Base-by-base conservation (phyloP, 2,329 filamentous ascomycete species). In the Sporothrix protearum region DNA sequence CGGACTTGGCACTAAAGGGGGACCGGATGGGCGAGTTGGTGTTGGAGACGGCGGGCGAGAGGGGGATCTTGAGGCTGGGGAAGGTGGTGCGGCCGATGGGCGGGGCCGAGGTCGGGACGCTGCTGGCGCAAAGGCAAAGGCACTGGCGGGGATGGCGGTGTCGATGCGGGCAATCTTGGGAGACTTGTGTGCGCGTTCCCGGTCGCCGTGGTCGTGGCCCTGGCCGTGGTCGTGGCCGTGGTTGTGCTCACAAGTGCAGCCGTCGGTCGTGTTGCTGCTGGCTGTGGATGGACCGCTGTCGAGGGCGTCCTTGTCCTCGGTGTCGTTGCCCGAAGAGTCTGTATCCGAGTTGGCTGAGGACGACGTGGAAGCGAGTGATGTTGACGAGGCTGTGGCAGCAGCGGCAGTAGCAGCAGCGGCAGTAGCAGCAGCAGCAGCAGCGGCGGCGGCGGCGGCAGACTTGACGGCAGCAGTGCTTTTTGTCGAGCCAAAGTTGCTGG, bases 21-120 rank as follows among this genome's bases (percentile, higher is more conserved):
- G 94, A 96, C 30, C 89, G 86, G 75, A 89, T 82, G 14, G 92
- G 92, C 25, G 92, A 93, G 75, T 92, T 75, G 49, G 75, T 55
- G 72, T 84, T 85, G 53, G 91, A 92, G 75, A 91, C 86, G 57
- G 86, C 84, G 28, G 92, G 92, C 45, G 92, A 94, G 63, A 89
- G 88, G 8, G 94, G 93, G 73, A 97, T 91, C 78, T 91, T 91
- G 73, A 96, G 85, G 75, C 90, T 88, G 71, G 88, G 82, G 82
- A 89, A 82, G 82, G 88, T 81, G 76, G 87, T 79, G 80, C 89
- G 77, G 82, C 89, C 80, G 81, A 90, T 82, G 78, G 85, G 83
- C 80, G 88, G 83, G 79, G 89, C 85, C 69, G 86, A 86, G 85
- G 91, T 75, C 78, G 85, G 89, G 82, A 78, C 83, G 77, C 71